Evolutionary conservation across 345 rosid genomes (phyloP).

Genomic region (Aethionema arabicum): DNA sequence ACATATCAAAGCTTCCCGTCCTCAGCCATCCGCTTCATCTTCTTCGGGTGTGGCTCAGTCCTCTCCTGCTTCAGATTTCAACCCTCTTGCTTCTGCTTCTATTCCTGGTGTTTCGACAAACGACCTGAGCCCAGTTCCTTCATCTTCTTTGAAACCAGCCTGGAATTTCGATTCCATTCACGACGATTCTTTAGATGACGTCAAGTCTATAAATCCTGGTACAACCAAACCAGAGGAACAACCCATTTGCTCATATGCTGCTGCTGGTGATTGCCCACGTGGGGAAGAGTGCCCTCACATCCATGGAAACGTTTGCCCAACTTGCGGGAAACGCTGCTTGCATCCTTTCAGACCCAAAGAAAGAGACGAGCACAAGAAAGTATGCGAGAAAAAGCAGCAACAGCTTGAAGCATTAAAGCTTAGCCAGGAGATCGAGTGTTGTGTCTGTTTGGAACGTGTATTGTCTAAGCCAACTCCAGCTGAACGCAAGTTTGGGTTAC

Average conservation of each 20-base stretch:
- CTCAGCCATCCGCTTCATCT: constrained; percentile 55
- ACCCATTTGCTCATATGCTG: constrained; percentile 86
- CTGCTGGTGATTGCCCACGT: constrained; percentile 83
- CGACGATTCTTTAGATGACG: constrained; percentile 52
- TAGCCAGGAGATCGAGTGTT: constrained; percentile 85
- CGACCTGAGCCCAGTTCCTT: constrained; percentile 31
- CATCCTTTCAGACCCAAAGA: constrained; percentile 86
- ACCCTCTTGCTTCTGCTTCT: constrained; percentile 32
- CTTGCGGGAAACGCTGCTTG: constrained; percentile 82
- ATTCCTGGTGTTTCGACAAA: constrained; percentile 44
- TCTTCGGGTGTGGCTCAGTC: constrained; percentile 43
- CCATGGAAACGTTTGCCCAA: constrained; percentile 83
- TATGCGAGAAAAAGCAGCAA: constrained; percentile 67
- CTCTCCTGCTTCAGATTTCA: constrained; percentile 35
- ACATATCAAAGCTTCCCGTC: constrained; percentile 58
- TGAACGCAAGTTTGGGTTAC: constrained; percentile 83
- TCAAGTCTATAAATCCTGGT: constrained; percentile 67
- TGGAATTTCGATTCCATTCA: constrained; percentile 45
- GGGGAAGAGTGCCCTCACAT: constrained; percentile 80
- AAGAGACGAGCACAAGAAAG: constrained; percentile 68
- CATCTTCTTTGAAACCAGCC: constrained; percentile 32
- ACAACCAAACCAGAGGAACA: constrained; percentile 60
- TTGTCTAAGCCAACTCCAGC: constrained; percentile 71
- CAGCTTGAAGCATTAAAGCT: constrained; percentile 68
- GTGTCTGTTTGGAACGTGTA: constrained; percentile 86